A percentile compares a stretch with the other conserved stretches of the same genome.
Evolutionary conservation across 2,329 filamentous ascomycete species (phyloP).

Genomic region (Venturia effusa): DNA sequence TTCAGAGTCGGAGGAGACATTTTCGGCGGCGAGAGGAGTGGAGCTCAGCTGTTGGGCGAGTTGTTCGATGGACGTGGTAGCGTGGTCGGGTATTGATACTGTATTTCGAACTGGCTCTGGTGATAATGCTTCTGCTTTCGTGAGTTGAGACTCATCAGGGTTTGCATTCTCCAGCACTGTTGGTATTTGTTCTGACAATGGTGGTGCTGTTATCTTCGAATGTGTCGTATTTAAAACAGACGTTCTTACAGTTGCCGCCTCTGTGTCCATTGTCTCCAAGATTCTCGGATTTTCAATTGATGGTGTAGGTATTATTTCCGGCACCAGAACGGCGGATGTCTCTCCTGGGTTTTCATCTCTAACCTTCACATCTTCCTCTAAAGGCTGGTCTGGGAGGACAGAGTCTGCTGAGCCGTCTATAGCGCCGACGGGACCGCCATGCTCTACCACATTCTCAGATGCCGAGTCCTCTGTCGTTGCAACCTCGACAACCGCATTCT

Average conservation of each 20-base stretch:
- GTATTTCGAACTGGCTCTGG: not conserved
- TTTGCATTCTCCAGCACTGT: not conserved
- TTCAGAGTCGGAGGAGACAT: constrained; percentile 30
- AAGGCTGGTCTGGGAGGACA: not conserved
- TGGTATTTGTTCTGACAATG: not conserved
- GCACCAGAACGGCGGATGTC: not conserved
- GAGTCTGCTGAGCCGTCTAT: not conserved
- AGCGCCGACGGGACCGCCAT: not conserved
- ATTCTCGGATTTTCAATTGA: not conserved
- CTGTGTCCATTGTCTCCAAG: not conserved
- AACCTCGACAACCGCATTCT: constrained; percentile 12
- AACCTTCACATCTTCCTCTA: not conserved
- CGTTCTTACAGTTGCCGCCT: not conserved
- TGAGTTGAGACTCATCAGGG: not conserved
- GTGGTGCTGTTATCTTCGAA: not conserved
- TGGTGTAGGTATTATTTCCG: not conserved
- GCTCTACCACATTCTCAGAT: not conserved
- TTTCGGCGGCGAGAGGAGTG: not conserved
- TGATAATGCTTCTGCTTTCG: not conserved
- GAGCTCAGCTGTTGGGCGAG: not conserved
- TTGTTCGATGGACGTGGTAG: not conserved
- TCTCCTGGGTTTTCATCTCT: not conserved
- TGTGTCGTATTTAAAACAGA: not conserved
- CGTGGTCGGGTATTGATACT: not conserved
- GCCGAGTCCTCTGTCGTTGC: constrained; percentile 11